phyloP scores from a whole-genome alignment of 352 stramenopile genomes.

The Achlya hypogyna region DNA sequence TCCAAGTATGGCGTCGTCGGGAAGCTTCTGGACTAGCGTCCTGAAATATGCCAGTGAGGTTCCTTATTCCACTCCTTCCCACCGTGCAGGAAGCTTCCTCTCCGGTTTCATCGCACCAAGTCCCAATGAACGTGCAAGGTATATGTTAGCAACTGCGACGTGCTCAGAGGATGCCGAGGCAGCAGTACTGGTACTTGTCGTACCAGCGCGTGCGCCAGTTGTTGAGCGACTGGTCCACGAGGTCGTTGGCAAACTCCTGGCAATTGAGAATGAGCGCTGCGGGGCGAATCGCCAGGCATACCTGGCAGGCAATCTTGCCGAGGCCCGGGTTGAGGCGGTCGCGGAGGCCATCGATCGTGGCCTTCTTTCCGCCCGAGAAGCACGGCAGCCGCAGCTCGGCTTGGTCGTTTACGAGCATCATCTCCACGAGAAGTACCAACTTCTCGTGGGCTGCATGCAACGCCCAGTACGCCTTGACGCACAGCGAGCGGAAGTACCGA shows the following conservation, averaged over 20 bases:
- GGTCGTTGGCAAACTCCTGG: slow-evolving; percentile 56
- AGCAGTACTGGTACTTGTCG: slow-evolving; percentile 86
- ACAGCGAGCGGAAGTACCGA: slow-evolving; percentile 71
- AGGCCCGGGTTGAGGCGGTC: slow-evolving; percentile 66
- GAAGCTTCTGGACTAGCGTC: slow-evolving; percentile 30
- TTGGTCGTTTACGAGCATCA: slow-evolving; percentile 34
- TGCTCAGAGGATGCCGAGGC: slow-evolving; percentile 72
- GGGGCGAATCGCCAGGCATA: slow-evolving; percentile 9
- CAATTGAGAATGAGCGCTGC: not conserved
- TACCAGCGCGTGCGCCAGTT: slow-evolving; percentile 87
- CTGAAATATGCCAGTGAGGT: not conserved
- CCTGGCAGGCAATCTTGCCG: slow-evolving; percentile 69
- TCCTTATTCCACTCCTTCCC: not conserved
- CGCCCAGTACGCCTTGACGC: slow-evolving; percentile 75
- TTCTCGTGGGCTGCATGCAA: slow-evolving; percentile 61
- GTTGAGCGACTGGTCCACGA: slow-evolving; percentile 84
- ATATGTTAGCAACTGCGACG: no score
- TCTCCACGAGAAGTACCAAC: slow-evolving; percentile 81
- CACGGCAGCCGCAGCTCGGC: slow-evolving; percentile 32
- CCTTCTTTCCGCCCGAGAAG: slow-evolving; percentile 57
- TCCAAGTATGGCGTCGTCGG: slow-evolving; percentile 93
- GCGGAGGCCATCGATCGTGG: slow-evolving; percentile 66
- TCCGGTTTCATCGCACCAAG: not conserved
- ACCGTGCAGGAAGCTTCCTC: not conserved
- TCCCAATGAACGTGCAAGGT: no score